A percentile compares a stretch with the other conserved stretches of the same genome.
Conservation (phyloP, 768 basidiomycete species). For the Cyclocybe cylindracea region DNA sequence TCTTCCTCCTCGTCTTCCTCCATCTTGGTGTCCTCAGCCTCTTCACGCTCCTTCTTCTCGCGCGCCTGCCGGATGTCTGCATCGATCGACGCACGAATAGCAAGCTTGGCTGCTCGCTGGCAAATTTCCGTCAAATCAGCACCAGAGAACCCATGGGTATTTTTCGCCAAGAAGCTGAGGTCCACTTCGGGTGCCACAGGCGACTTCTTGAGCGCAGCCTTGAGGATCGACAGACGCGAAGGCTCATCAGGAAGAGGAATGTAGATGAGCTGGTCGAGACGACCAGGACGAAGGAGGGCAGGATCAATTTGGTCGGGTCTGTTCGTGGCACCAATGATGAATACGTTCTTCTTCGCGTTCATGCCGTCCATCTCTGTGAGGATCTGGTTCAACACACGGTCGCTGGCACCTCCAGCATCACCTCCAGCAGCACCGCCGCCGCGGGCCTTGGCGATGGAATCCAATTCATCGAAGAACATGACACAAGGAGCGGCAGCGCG, state of each 20-base stretch:
- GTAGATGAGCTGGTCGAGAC: conserved; percentile 99
- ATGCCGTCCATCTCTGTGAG: conserved; percentile 99
- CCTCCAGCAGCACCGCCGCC: conserved; percentile 79
- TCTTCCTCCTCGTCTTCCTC: conserved; percentile 73
- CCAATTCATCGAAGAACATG: conserved; percentile 99
- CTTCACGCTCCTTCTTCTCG: conserved; percentile 82
- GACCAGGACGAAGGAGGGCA: conserved; percentile 93
- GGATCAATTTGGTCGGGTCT: conserved; percentile 95
- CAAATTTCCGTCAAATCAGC: conserved; percentile 99
- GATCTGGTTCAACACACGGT: conserved; percentile 96
- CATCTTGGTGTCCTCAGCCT: conserved; percentile 71
- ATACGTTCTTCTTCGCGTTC: conserved; percentile 99
- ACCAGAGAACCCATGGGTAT: conserved; percentile 97
- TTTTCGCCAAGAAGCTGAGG: conserved; percentile 83
- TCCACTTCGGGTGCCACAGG: conserved; percentile 85
- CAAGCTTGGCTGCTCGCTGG: conserved; percentile 95
- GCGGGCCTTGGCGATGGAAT: conserved; percentile 98
- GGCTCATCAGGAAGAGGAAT: conserved; percentile 96
- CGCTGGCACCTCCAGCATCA: conserved; percentile 95
- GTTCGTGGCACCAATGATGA: conserved; percentile 97
- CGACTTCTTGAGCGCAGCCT: conserved; percentile 88
- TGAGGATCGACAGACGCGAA: conserved; percentile 89
- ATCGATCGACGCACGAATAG: conserved; percentile 94
- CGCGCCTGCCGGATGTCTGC: conserved; percentile 79
- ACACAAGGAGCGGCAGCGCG: conserved; percentile 99